phyloP scores from a whole-genome alignment of 1,284 basidiomycete species.

The Cutaneotrichosporon sp. region DNA sequence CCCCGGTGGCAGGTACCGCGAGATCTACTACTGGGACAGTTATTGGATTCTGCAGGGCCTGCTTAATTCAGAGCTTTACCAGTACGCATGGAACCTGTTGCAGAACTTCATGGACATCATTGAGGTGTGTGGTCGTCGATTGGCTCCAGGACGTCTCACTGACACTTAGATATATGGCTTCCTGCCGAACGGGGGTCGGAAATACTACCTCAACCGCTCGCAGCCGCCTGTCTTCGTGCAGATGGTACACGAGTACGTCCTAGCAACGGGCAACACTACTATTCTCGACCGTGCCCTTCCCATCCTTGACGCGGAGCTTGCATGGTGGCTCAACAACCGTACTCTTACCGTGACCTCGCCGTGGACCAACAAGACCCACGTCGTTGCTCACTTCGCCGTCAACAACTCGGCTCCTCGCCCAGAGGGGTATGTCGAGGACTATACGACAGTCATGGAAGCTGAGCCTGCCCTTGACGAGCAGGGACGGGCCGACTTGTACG shows the following conservation, averaged over 20 bases:
- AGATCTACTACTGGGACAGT: conserved; percentile 47
- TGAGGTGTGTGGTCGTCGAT: conserved; percentile 42
- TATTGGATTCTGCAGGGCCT: conserved; percentile 84
- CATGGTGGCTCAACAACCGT: conserved; percentile 76
- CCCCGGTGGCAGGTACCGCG: conserved; percentile 69
- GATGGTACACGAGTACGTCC: conserved; percentile 65
- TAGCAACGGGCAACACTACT: conserved; percentile 57
- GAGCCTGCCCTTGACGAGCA: conserved; percentile 55
- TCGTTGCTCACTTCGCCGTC: conserved; percentile 68
- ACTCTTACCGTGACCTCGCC: conserved; percentile 69
- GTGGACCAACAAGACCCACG: conserved; percentile 59
- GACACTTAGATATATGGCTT: conserved; percentile 57
- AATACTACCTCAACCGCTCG: conserved; percentile 67
- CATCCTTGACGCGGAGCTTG: conserved; percentile 63
- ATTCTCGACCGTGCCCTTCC: conserved; percentile 63
- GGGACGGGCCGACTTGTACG: conserved; percentile 65
- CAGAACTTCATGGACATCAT: conserved; percentile 93
- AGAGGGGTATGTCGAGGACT: conserved; percentile 65
- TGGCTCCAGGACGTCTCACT: background rate
- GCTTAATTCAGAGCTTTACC: conserved; percentile 68
- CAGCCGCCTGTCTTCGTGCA: conserved; percentile 83
- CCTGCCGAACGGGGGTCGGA: conserved; percentile 80
- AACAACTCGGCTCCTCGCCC: conserved; percentile 80
- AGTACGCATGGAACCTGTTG: conserved; percentile 68
- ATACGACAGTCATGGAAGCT: conserved; percentile 64